Conservation (phyloP, 129 eudicot species). For the Flaveria bidentis region DNA sequence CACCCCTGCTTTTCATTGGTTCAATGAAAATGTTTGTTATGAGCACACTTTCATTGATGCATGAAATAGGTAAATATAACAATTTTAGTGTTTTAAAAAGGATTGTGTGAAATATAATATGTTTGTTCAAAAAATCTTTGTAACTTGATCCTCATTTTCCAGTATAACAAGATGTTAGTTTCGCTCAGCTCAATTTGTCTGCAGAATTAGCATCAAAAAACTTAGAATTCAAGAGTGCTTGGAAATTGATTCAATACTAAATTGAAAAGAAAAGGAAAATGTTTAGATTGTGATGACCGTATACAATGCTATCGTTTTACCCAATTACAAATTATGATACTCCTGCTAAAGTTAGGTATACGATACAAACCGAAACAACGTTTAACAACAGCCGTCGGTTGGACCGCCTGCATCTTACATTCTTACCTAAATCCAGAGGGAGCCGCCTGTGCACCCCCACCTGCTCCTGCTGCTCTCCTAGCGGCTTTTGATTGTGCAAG, state of each 20-base stretch:
- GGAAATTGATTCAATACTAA: background rate
- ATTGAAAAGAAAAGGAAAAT: slow-evolving; percentile 15
- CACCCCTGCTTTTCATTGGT: too few species aligned
- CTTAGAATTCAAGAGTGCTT: background rate
- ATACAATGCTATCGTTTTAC: slow-evolving; percentile 30
- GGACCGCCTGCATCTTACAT: slow-evolving; percentile 28
- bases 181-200: too few species aligned
- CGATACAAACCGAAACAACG: slow-evolving; percentile 14
- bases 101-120: too few species aligned
- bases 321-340: slow-evolving; percentile 15
- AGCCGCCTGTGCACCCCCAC: slow-evolving; percentile 60
- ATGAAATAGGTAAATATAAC: too few species aligned
- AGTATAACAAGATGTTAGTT: too few species aligned
- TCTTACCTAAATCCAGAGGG: slow-evolving; percentile 60
- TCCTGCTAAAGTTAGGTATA: slow-evolving; percentile 11
- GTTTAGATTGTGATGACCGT: slow-evolving; percentile 16
- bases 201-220: too few species aligned
- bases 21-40: too few species aligned
- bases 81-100: too few species aligned
- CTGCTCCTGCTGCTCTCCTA: slow-evolving; percentile 55
- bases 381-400: background rate
- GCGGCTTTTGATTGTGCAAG: slow-evolving; percentile 61
- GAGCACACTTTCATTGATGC: too few species aligned
- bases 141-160: too few species aligned
- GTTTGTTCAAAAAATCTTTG: too few species aligned